Evolutionary conservation across 2,329 filamentous ascomycete genomes (phyloP), one percentile per base, ranked within the genome.

Genomic region (Neonectria ditissima): DNA sequence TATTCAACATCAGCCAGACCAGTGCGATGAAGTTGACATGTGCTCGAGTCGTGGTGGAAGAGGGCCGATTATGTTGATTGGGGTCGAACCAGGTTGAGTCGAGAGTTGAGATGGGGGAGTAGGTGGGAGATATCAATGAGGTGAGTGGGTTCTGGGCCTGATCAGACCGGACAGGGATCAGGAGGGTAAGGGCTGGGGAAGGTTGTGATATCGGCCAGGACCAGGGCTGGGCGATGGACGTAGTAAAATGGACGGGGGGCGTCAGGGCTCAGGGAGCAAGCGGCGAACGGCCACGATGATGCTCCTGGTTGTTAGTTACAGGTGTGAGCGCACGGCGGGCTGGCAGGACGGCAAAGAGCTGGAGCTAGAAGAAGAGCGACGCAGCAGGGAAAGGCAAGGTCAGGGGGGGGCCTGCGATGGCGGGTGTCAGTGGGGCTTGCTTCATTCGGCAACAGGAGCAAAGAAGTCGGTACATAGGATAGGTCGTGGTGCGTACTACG

Each of bases 301-400:
- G 65, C 60, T 69, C 72, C 65, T 71, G 60, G 66, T 58, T 69
- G 65, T 73, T 63, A 68, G 67, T 68, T 70, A 53, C 65, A 72
- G 69, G 70, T 65, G 68, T 71, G 65, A 53, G 54, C 45, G 26
- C 59, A 55, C 41, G 62, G 65, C 59, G 67, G 69, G 65, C 60
- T 55, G 58, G 45, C 44, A 28, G 48, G 59, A 32, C 39, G 26
- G 53, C 32, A 53, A 34, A 10, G 65, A 64, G 34, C 67, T 59
- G 63, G 68, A 63, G 65, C 61, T 66, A 68, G 64, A 65, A 69
- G 67, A 53, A 62, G 61, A 72, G 69, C 65, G 61, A 71, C 63
- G 66, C 60, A 72, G 70, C 66, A 72, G 66, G 71, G 70, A 69
- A 71, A 65, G 55, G 44, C 45, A 59, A 55, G 62, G 56, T 44